Percentiles rank a stretch among this genome's conserved stretches.
These are phyloP conservation scores for Anisodus acutangulus DNA, from an alignment of 257 asterid genomes.

Conservation along the genomic window DNA sequence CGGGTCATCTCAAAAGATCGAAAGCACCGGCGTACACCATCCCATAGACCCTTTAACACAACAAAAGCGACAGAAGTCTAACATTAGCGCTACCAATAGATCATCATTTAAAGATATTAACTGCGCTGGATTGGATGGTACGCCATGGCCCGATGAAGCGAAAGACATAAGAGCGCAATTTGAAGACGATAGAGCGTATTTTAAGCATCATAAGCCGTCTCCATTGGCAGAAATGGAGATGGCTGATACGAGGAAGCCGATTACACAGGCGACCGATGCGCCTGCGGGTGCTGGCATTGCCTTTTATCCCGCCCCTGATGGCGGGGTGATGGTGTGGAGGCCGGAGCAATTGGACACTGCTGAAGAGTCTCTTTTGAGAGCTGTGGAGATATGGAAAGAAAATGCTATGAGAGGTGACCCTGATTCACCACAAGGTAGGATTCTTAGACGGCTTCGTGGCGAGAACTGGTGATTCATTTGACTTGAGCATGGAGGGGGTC, in stretches of 20 bases:
- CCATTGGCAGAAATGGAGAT: conserved; percentile 72
- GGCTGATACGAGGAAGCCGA: conserved; percentile 70
- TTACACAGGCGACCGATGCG: conserved; percentile 61
- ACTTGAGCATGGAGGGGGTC: no score
- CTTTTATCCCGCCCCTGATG: conserved; percentile 34
- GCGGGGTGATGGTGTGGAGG: conserved; percentile 50
- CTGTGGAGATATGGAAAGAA: conserved; percentile 56
- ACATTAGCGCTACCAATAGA: not conserved
- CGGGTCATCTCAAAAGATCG: conserved; percentile 47
- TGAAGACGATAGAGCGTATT: conserved; percentile 58
- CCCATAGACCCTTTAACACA: conserved; percentile 52
- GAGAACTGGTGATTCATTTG: conserved; percentile 56
- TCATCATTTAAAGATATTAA: conserved; percentile 32
- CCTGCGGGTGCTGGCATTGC: conserved; percentile 27
- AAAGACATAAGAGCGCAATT: conserved; percentile 35
- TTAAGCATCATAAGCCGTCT: conserved; percentile 66
- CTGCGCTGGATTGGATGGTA: conserved; percentile 60
- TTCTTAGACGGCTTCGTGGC: conserved; percentile 68
- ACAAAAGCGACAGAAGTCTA: conserved; percentile 48
- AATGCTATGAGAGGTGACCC: conserved; percentile 80
- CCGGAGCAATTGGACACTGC: conserved; percentile 86
- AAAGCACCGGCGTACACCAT: conserved; percentile 51
- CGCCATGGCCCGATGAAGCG: conserved; percentile 64
- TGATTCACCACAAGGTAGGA: conserved; percentile 83
- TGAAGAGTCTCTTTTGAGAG: conserved; percentile 71